phyloP scores from a whole-genome alignment of 768 basidiomycete species.

The Hebeloma cylindrosporum region DNA sequence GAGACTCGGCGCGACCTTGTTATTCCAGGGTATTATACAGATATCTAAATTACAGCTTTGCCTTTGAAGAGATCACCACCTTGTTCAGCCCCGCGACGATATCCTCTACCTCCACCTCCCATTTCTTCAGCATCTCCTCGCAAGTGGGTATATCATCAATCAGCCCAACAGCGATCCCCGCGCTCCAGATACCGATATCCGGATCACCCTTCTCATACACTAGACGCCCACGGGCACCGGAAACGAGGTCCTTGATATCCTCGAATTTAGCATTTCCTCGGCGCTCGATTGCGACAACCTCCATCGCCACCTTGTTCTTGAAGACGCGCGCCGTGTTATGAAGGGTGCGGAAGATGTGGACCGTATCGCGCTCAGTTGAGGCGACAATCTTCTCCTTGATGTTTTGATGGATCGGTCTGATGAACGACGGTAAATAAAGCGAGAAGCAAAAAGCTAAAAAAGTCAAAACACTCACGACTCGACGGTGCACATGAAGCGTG shows the following conservation, averaged over 20 bases:
- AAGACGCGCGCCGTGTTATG: constrained; percentile 82
- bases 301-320: constrained; percentile 79
- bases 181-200: constrained; percentile 86
- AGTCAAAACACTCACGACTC: constrained; percentile 56
- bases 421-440: constrained; percentile 1
- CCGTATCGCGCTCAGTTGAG: constrained; percentile 78
- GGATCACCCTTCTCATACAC: constrained; percentile 86
- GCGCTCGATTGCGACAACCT: constrained; percentile 84
- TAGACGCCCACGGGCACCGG: constrained; percentile 63
- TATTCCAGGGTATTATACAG: constrained; percentile 1
- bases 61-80: constrained; percentile 27
- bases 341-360: constrained; percentile 89
- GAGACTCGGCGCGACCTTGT: constrained; percentile 25
- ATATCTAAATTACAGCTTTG: constrained; percentile 37
- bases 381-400: constrained; percentile 90
- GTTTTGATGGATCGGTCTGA: constrained; percentile 79
- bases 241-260: constrained; percentile 76
- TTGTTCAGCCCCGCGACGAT: constrained; percentile 52
- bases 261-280: constrained; percentile 87
- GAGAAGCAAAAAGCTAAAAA: background rate
- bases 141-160: constrained; percentile 88
- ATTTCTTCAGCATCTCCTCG: constrained; percentile 59
- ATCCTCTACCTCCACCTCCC: constrained; percentile 76
- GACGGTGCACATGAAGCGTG: constrained; percentile 90
- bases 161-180: constrained; percentile 63